Evolutionary conservation across 495 filamentous ascomycete genomes (phyloP).

Genomic region (Penicillium antarcticum): DNA sequence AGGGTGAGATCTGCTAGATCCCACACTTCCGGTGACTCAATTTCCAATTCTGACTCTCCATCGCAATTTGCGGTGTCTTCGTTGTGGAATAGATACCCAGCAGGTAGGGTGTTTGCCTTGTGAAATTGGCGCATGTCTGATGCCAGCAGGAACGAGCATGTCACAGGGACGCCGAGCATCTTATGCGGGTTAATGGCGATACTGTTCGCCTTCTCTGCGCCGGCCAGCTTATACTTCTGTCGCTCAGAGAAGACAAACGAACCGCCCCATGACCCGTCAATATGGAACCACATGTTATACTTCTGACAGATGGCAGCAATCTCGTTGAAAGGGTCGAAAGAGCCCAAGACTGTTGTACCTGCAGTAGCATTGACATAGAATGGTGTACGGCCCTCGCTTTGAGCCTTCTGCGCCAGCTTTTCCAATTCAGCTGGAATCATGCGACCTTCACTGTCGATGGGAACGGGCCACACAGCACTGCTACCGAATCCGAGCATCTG

Average conservation of each 20-base stretch:
- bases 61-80: slow-evolving; percentile 26
- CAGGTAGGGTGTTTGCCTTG: slow-evolving; percentile 77
- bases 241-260: slow-evolving; percentile 70
- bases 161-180: slow-evolving; percentile 88
- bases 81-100: slow-evolving; percentile 82
- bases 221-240: slow-evolving; percentile 62
- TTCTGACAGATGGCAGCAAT: slow-evolving; percentile 70
- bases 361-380: slow-evolving; percentile 96
- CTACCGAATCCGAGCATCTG: slow-evolving; percentile 82
- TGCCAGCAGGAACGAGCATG: slow-evolving; percentile 85
- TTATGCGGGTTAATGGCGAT: slow-evolving; percentile 92
- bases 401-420: slow-evolving; percentile 53
- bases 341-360: slow-evolving; percentile 88
- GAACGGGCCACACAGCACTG: slow-evolving; percentile 65
- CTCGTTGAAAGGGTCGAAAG: slow-evolving; percentile 75
- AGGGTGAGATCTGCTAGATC: slow-evolving; percentile 92
- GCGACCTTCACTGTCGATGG: slow-evolving; percentile 65
- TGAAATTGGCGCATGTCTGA: slow-evolving; percentile 73
- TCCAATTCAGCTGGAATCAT: slow-evolving; percentile 69
- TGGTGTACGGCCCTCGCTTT: slow-evolving; percentile 65
- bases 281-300: slow-evolving; percentile 80
- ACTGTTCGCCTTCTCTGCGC: slow-evolving; percentile 70
- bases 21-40: slow-evolving; percentile 61
- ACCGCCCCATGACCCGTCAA: slow-evolving; percentile 90
- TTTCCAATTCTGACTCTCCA: slow-evolving; percentile 23